Evolutionary conservation across 2,329 filamentous ascomycete species (phyloP).

Genomic region (Talaromyces sp.): DNA sequence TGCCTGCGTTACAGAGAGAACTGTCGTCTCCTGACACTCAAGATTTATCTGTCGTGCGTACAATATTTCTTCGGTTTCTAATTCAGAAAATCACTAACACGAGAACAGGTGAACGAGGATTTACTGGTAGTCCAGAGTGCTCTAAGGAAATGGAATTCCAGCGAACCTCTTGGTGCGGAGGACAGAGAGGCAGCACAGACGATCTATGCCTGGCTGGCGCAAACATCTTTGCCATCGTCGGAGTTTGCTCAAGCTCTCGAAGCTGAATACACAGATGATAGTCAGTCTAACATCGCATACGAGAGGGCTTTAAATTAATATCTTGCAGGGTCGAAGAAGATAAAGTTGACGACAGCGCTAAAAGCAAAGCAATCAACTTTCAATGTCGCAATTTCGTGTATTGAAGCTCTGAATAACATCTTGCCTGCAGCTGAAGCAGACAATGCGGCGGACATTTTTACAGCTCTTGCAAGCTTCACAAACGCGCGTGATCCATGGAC

Average conservation of each 20-base stretch:
- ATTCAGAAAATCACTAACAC: neutral
- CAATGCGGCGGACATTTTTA: slow-evolving; percentile 21
- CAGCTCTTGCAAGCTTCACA: slow-evolving; percentile 29
- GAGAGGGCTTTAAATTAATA: neutral
- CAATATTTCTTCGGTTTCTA: neutral
- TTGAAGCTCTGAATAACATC: slow-evolving; percentile 17
- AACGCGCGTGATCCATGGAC: slow-evolving; percentile 31
- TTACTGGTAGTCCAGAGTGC: slow-evolving; percentile 24
- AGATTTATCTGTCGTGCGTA: slow-evolving; percentile 3
- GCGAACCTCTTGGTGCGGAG: slow-evolving; percentile 12
- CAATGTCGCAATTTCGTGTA: slow-evolving; percentile 25
- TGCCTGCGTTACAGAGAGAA: slow-evolving; percentile 25
- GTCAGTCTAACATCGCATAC: slow-evolving; percentile 4
- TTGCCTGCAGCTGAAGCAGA: slow-evolving; percentile 17
- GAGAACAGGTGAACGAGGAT: slow-evolving; percentile 23
- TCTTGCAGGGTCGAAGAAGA: slow-evolving; percentile 15
- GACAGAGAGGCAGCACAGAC: slow-evolving; percentile 21
- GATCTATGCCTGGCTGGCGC: slow-evolving; percentile 29
- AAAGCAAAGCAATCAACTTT: slow-evolving; percentile 21
- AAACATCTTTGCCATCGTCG: slow-evolving; percentile 25
- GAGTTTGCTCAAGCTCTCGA: slow-evolving; percentile 26
- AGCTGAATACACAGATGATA: slow-evolving; percentile 17
- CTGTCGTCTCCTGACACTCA: slow-evolving; percentile 19
- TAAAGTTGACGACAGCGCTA: slow-evolving; percentile 14
- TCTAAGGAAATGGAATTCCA: slow-evolving; percentile 16